A percentile compares a stretch with the other conserved stretches of the same genome.
Conservation (phyloP, 202 grass and related monocot genomes). For the Carex arenaria region DNA sequence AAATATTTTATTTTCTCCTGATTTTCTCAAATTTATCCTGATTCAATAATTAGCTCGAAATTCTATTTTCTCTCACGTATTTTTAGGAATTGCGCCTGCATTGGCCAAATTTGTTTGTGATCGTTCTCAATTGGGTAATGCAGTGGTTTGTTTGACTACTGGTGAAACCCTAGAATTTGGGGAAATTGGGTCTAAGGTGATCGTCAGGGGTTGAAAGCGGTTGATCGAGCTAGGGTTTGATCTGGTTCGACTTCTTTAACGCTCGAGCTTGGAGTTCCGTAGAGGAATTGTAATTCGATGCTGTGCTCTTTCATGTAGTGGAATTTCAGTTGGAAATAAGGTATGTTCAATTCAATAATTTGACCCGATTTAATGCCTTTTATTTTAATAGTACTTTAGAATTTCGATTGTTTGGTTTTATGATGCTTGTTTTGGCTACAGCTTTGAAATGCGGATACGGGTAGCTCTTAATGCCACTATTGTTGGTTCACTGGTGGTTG, state of each 20-base stretch:
- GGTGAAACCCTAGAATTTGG: slow-evolving; percentile 23
- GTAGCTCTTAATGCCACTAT: not conserved
- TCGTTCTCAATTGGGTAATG: slow-evolving; percentile 19
- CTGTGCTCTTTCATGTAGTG: not conserved
- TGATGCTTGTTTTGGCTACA: not conserved
- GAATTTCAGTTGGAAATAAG: not conserved
- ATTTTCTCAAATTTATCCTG: not conserved
- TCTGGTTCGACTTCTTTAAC: not conserved
- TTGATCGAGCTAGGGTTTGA: not conserved
- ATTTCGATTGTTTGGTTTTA: not conserved
- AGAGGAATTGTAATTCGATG: not conserved
- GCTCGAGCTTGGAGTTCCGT: not conserved
- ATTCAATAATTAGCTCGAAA: not conserved
- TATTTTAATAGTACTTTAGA: not conserved
- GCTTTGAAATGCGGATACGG: not conserved
- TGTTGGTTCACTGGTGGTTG: not conserved
- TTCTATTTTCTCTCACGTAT: not conserved
- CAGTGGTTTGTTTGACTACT: slow-evolving; percentile 13
- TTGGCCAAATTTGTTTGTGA: not conserved
- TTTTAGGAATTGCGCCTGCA: not conserved
- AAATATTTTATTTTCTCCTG: not conserved
- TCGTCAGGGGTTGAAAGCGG: not conserved
- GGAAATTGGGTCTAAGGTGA: not conserved
- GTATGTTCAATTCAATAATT: not conserved
- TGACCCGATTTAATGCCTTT: not conserved